Base-by-base conservation (phyloP, 1,139 yeast species). In the Hyphopichia buzzinii region DNA sequence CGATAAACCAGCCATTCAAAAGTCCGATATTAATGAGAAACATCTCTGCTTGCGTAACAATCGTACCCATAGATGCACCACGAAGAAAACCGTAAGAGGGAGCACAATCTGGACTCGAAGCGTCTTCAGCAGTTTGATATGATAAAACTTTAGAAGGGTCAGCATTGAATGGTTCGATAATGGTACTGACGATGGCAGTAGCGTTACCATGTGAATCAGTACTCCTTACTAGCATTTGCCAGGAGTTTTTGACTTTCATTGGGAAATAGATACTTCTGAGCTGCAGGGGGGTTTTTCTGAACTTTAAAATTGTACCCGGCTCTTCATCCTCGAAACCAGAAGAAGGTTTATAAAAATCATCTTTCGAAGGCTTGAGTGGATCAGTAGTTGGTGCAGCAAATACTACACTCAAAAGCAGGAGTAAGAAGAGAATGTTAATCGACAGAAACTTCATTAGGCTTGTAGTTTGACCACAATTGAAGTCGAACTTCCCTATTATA, bases 341-440 rank as follows among this genome's bases (percentile, higher is more conserved):
- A 6, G 63, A 60, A 14, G 55, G 42, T 3, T 16, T 24, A 37
- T 59, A 58, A 32, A 59, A 59, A 4, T 41, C 42, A 42, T 58
- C 64, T 10, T 50, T 43, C n/a, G 41, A 30, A 7, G 50, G 51
- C 23, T 19, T 19, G 8, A 19, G 10, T n/a, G n/a, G n/a, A 6
- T 7, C 6, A 19, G 23, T 6, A 10, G 8, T 10, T 19, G 23
- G 23, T 6, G 23, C 23, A 19, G 23, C 23, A 10, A 19, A 10
- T 10, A 19, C 23, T 6, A 10, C 23, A 7, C 8, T 10, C 23
- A 19, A 19, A 10, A 19, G 23, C 23, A 10, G 6, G 8, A 19
- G 10, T 6, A 19, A 19, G 23, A 19, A n/a, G n/a, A n/a, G n/a
- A n/a, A n/a, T n/a, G n/a, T n/a, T n/a, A n/a, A n/a, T n/a, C n/a